A percentile compares a stretch with the other conserved stretches of the same genome.
Conservation (phyloP, 768 basidiomycete species). For the Pulveroboletus frians region DNA sequence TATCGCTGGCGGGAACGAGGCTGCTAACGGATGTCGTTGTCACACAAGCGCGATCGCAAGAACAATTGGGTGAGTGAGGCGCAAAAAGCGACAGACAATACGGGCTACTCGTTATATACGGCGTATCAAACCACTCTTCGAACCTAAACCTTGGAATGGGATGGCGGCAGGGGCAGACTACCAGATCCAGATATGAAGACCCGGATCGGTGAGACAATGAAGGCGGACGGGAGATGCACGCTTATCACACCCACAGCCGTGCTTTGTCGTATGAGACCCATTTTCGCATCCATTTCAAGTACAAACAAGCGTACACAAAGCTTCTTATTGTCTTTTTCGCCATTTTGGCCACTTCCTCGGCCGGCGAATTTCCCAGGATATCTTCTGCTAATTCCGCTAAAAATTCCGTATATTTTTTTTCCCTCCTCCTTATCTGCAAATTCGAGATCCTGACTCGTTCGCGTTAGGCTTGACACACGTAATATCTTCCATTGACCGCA, state of each 20-base stretch:
- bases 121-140: slow-evolving; percentile 36
- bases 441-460: slow-evolving; percentile 31
- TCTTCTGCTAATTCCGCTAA: slow-evolving; percentile 24
- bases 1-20: slow-evolving; percentile 39
- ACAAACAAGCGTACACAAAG: slow-evolving; percentile 34
- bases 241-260: slow-evolving; percentile 30
- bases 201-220: slow-evolving; percentile 33
- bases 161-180: slow-evolving; percentile 16
- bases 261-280: slow-evolving; percentile 27
- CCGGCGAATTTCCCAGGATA: slow-evolving; percentile 34
- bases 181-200: slow-evolving; percentile 18
- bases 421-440: slow-evolving; percentile 29
- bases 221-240: slow-evolving; percentile 21
- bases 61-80: slow-evolving; percentile 67
- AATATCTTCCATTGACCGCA: slow-evolving; percentile 24
- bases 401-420: slow-evolving; percentile 28
- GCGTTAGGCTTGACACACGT: slow-evolving; percentile 29
- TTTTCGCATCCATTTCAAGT: slow-evolving; percentile 34
- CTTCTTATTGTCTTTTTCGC: slow-evolving; percentile 44
- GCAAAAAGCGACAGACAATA: slow-evolving; percentile 56
- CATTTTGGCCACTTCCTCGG: slow-evolving; percentile 26
- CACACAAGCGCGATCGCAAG: slow-evolving; percentile 39
- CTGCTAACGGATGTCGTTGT: slow-evolving; percentile 46
- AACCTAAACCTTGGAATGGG: slow-evolving; percentile 26
- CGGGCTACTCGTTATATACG: slow-evolving; percentile 51